A percentile compares a stretch with the other conserved stretches of the same genome.
Evolutionary conservation across 2,329 filamentous ascomycete species (phyloP).

Genomic region (Trichoderma arundinaceum): DNA sequence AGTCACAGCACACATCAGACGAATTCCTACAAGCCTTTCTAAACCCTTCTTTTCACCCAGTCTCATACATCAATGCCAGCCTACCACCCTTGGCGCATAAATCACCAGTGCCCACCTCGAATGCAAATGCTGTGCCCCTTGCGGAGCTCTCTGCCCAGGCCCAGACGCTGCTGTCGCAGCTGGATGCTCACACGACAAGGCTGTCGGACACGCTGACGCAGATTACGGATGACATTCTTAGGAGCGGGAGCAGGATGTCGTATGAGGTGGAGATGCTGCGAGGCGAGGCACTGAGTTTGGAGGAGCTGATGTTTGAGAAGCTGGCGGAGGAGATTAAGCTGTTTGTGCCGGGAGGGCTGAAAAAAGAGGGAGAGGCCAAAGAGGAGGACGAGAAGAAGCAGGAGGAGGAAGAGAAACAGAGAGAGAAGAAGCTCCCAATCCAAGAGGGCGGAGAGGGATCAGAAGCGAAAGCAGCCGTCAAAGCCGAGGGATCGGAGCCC

Average conservation of each 20-base stretch:
- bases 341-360: slow-evolving; percentile 66
- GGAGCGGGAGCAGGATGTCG: slow-evolving; percentile 83
- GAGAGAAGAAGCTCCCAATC: slow-evolving; percentile 33
- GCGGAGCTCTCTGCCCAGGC: slow-evolving; percentile 80
- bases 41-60: slow-evolving; percentile 77
- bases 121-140: slow-evolving; percentile 60
- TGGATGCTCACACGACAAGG: slow-evolving; percentile 86
- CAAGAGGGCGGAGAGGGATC: slow-evolving; percentile 33
- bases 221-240: slow-evolving; percentile 91
- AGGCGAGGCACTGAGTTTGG: slow-evolving; percentile 83
- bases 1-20: slow-evolving; percentile 71
- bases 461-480: slow-evolving; percentile 37
- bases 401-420: slow-evolving; percentile 33
- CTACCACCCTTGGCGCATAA: slow-evolving; percentile 69
- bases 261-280: slow-evolving; percentile 94
- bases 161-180: slow-evolving; percentile 81
- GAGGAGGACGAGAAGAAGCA: slow-evolving; percentile 34
- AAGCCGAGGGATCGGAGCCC: slow-evolving; percentile 54
- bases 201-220: slow-evolving; percentile 82
- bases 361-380: slow-evolving; percentile 38
- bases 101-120: slow-evolving; percentile 37
- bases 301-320: slow-evolving; percentile 76
- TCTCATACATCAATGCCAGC: slow-evolving; percentile 80
- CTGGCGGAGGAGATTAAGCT: slow-evolving; percentile 73
- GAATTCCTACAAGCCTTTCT: slow-evolving; percentile 77